Conservation (phyloP, 1,284 basidiomycete genomes). For the Rhizoctonia solani region DNA sequence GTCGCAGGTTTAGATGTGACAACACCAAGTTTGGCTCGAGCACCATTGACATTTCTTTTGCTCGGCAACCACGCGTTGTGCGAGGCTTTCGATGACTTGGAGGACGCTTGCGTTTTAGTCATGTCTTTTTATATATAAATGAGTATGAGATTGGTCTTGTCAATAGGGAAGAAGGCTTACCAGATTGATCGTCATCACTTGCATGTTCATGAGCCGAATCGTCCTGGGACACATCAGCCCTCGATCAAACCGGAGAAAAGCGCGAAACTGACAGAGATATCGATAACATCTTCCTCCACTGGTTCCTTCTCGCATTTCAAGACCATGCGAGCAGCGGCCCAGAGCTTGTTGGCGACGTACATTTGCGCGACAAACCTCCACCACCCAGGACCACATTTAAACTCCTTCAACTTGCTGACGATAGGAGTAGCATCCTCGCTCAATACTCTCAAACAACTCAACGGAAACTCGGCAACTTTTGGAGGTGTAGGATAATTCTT, state of each 20-base stretch:
- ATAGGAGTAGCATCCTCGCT: constrained; percentile 5
- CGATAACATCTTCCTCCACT: constrained; percentile 18
- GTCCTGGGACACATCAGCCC: neutral
- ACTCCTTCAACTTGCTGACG: constrained; percentile 19
- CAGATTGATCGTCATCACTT: constrained; percentile 20
- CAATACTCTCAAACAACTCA: constrained; percentile 5
- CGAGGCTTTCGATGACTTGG: neutral
- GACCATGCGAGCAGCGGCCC: constrained; percentile 17
- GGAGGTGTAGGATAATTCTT: constrained; percentile 5
- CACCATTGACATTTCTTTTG: constrained; percentile 22
- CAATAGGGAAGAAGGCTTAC: neutral
- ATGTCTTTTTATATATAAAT: neutral
- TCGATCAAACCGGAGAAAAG: neutral
- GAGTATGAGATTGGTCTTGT: neutral
- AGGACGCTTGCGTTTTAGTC: constrained; percentile 6
- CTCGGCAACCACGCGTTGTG: constrained; percentile 25
- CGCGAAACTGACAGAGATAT: constrained; percentile 19
- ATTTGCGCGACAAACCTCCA: constrained; percentile 33
- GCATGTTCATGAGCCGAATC: constrained; percentile 18
- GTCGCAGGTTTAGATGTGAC: too few relatives aligned
- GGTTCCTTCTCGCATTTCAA: constrained; percentile 24
- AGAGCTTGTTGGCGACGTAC: constrained; percentile 32
- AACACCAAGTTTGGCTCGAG: constrained; percentile 18
- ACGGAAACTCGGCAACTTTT: constrained; percentile 1
- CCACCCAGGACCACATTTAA: constrained; percentile 23